Evolutionary conservation across 2,329 filamentous ascomycete species (phyloP).

Genomic region (Ophiostoma montium): DNA sequence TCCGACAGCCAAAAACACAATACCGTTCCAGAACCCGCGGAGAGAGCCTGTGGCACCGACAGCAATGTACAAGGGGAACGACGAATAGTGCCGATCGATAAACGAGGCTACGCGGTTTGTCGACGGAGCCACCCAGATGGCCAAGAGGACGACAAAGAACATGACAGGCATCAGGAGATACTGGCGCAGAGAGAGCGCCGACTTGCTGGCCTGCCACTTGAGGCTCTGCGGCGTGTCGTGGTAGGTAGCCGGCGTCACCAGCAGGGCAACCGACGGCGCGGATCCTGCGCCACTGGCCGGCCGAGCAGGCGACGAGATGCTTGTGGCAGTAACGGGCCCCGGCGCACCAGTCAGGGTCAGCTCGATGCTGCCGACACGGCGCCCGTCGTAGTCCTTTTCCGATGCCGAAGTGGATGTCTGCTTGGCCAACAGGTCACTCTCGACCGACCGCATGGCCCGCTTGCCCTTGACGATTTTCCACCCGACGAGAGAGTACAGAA

Average conservation of each 20-base stretch:
- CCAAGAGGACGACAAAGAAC: slow-evolving; percentile 22
- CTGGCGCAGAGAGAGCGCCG: slow-evolving; percentile 22
- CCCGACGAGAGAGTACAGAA: slow-evolving; percentile 32
- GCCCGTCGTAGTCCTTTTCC: slow-evolving; percentile 2
- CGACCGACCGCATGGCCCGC: slow-evolving; percentile 19
- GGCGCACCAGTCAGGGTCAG: background rate
- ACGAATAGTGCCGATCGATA: slow-evolving; percentile 16
- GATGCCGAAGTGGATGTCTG: background rate
- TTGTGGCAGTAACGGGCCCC: background rate
- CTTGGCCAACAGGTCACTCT: slow-evolving; percentile 19
- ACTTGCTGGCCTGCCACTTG: slow-evolving; percentile 13
- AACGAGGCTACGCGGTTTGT: slow-evolving; percentile 23
- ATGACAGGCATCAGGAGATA: slow-evolving; percentile 25
- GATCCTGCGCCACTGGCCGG: background rate
- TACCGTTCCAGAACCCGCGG: slow-evolving; percentile 24
- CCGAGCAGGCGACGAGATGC: background rate
- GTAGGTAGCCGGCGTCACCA: background rate
- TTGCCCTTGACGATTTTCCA: slow-evolving; percentile 20
- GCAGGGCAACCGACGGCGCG: slow-evolving; percentile 1
- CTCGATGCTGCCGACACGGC: background rate
- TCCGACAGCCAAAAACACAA: slow-evolving; percentile 23
- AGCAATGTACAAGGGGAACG: slow-evolving; percentile 19
- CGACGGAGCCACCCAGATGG: slow-evolving; percentile 23
- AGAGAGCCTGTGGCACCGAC: slow-evolving; percentile 23
- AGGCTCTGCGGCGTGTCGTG: background rate